Conservation (phyloP, 1,284 basidiomycete genomes). For the Sanghuangporus sanghuang region DNA sequence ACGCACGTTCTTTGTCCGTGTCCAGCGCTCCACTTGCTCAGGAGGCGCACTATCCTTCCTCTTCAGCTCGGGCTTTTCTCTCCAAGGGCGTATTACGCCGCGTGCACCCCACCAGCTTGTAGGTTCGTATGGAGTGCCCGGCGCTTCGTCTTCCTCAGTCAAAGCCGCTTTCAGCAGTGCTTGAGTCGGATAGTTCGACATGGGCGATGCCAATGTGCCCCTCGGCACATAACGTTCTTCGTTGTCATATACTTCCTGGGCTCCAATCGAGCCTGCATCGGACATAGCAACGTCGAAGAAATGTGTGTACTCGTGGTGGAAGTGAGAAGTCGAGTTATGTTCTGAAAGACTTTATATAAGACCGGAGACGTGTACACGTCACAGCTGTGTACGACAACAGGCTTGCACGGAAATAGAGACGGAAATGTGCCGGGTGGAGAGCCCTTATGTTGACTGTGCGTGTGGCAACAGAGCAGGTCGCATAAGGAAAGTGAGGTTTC, state of each 20-base stretch:
- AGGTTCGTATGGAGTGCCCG: not conserved
- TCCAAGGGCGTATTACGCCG: constrained; percentile 29
- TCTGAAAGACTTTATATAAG: not conserved
- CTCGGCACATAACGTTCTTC: not conserved
- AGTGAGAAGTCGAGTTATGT: not conserved
- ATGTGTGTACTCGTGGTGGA: not conserved
- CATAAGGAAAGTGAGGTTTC: constrained; percentile 4
- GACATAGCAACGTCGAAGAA: constrained; percentile 1
- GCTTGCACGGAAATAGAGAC: not conserved
- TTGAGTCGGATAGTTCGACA: constrained; percentile 8
- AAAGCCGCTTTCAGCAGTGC: not conserved
- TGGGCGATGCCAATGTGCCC: not conserved
- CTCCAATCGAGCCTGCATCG: not conserved
- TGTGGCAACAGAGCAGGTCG: constrained; percentile 2
- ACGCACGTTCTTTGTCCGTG: constrained; percentile 42
- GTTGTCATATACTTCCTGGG: not conserved
- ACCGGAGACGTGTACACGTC: not conserved
- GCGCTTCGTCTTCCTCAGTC: not conserved
- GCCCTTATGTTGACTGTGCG: not conserved
- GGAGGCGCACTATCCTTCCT: constrained; percentile 34
- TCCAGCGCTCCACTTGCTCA: constrained; percentile 47
- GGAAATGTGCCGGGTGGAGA: not conserved
- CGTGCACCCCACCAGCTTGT: constrained; percentile 27
- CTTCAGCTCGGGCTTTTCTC: constrained; percentile 21
- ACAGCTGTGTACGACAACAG: not conserved